Conservation (phyloP, 106 monocot species). For the Acorus gramineus region DNA sequence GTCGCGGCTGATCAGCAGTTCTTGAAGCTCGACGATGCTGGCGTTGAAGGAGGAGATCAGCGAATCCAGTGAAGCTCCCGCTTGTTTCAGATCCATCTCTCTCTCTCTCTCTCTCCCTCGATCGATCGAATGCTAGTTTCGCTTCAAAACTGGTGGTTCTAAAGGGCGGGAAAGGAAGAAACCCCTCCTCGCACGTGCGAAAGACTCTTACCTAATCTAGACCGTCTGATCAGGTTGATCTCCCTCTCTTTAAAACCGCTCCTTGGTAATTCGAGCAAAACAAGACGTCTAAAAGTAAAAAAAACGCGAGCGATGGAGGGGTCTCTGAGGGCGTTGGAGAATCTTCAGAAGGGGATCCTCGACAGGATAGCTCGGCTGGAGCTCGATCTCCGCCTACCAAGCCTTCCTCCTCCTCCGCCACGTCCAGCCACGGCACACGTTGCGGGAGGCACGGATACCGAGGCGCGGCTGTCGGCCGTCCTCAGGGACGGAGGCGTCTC, state of each 20-base stretch:
- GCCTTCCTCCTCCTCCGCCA: neutral
- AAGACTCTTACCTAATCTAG: too few relatives aligned
- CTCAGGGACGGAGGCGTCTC: conserved; percentile 9
- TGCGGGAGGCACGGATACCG: neutral
- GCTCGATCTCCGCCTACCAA: neutral
- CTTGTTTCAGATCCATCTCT: conserved; percentile 70
- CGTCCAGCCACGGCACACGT: neutral
- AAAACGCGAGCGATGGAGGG: too few relatives aligned
- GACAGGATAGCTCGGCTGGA: conserved; percentile 16
- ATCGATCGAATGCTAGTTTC: too few relatives aligned
- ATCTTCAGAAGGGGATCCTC: conserved; percentile 4
- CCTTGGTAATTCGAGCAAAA: too few relatives aligned
- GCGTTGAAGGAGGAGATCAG: conserved; percentile 63
- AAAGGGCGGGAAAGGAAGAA: too few relatives aligned
- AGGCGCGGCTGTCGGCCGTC: conserved; percentile 12
- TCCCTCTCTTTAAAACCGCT: too few relatives aligned
- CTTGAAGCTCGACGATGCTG: conserved; percentile 66
- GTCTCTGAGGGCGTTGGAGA: conserved; percentile 3
- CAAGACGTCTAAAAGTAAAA: too few relatives aligned
- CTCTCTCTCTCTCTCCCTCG: neutral
- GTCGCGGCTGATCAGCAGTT: conserved; percentile 83
- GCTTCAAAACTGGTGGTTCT: too few relatives aligned
- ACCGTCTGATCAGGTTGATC: too few relatives aligned
- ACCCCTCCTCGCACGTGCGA: too few relatives aligned
- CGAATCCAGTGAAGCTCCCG: conserved; percentile 56